These are phyloP conservation scores for Boletus coccyginus DNA, from an alignment of 768 basidiomycete genomes.

Conservation along the genomic window DNA sequence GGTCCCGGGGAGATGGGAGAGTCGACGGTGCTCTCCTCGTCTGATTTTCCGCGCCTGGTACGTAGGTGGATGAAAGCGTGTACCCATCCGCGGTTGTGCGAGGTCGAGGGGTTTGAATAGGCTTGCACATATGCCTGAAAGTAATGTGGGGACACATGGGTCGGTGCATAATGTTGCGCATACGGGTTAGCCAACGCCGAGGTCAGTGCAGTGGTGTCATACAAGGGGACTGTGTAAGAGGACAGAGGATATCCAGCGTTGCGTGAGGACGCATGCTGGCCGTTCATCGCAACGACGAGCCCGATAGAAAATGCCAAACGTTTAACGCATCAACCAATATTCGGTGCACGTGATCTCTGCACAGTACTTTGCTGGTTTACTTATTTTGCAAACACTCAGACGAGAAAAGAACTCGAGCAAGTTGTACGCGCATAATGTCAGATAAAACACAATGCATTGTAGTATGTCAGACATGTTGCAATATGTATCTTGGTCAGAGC, in stretches of 20 bases:
- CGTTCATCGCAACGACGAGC: conserved; percentile 6
- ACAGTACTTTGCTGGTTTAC: not conserved
- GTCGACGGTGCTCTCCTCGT: not conserved
- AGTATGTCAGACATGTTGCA: conserved; percentile 31
- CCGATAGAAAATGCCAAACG: not conserved
- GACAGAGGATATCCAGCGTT: not conserved
- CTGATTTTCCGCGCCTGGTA: conserved; percentile 14
- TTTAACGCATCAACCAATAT: not conserved
- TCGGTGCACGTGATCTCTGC: conserved; percentile 20
- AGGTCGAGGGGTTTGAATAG: conserved; percentile 14
- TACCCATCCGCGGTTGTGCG: conserved; percentile 35
- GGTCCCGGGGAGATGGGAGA: not conserved
- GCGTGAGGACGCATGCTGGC: conserved; percentile 10
- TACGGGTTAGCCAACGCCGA: conserved; percentile 30
- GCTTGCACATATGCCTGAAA: conserved; percentile 51
- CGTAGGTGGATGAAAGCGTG: conserved; percentile 38
- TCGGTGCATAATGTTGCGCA: conserved; percentile 25
- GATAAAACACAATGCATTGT: conserved; percentile 33
- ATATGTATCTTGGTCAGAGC: conserved; percentile 25
- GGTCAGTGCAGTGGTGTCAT: conserved; percentile 25
- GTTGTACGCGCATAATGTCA: conserved; percentile 22
- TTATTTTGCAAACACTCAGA: conserved; percentile 3
- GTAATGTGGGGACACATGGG: conserved; percentile 48
- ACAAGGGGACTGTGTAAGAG: conserved; percentile 16
- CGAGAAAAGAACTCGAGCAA: conserved; percentile 6